phyloP scores from a whole-genome alignment of 371 early-diverging fungal species.

The Lichtheimia ramosa region DNA sequence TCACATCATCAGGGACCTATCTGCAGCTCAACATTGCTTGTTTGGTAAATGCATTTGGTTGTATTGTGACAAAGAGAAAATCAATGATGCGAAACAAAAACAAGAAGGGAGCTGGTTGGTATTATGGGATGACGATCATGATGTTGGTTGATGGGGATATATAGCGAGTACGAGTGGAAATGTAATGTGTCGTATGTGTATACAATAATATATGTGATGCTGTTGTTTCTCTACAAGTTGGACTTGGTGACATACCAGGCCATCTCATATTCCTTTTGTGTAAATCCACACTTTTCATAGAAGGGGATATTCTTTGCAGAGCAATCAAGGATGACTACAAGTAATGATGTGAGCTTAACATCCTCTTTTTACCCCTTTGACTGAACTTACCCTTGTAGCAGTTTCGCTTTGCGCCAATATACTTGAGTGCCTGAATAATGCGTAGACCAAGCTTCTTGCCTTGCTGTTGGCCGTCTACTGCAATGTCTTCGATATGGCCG shows the following conservation, averaged over 20 bases:
- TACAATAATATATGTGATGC: not conserved
- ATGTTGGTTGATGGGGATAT: not conserved
- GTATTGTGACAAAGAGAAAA: too few relatives aligned
- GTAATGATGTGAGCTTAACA: not conserved
- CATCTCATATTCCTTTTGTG: conserved; percentile 51
- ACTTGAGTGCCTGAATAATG: conserved; percentile 74
- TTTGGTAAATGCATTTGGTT: too few relatives aligned
- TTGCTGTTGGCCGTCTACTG: conserved; percentile 89
- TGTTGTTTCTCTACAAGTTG: conserved; percentile 6
- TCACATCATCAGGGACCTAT: too few relatives aligned
- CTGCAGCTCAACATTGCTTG: too few relatives aligned
- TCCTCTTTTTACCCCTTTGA: not conserved
- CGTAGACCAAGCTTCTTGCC: conserved; percentile 85
- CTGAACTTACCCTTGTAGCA: conserved; percentile 62
- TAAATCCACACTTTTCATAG: conserved; percentile 56
- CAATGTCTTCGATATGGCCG: conserved; percentile 93
- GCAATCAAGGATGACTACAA: conserved; percentile 49
- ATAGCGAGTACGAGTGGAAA: not conserved
- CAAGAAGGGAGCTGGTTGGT: not conserved
- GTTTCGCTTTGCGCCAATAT: conserved; percentile 60
- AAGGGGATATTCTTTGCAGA: conserved; percentile 55
- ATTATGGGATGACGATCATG: too few relatives aligned
- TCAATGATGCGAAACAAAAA: not conserved
- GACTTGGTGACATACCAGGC: conserved; percentile 45
- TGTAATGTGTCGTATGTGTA: not conserved